Evolutionary conservation across 2,329 filamentous ascomycete species (phyloP), one percentile per base, ranked within the genome.

Genomic region (Mariannaea sp.): DNA sequence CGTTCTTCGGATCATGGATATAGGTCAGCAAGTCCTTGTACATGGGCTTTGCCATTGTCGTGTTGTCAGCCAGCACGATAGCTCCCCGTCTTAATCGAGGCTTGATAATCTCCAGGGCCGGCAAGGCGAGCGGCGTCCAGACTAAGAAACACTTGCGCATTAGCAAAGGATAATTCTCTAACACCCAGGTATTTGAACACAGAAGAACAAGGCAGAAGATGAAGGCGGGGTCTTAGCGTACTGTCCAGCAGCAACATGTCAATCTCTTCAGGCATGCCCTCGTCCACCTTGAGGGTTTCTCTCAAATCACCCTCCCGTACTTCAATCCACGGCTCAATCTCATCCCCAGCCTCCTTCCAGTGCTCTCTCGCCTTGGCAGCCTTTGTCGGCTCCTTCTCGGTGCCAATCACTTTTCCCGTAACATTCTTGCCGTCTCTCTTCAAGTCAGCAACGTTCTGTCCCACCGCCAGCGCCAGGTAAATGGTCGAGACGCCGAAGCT

Each of bases 401-500:
- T 87, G 0, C 76, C 83, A 59, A 87, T 78, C 0, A 87, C 82
- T 13, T 27, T 63, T 5, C 49, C 67, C 46, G 10, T 44, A 1
- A 48, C 56, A 7, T 67, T 27, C 39, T 70, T n/a, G 55, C 55
- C 46, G 20, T 27, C 30, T n/a, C 20, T 56, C 43, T 3, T 59
- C 19, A 33, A 45, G 6, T 44, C 55, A 1, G 59, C 61, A 0
- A 71, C 72, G 48, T 80, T 84, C 48, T 80, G 74, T 0, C 74
- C 75, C 0, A 82, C 80, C 0, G 82, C 84, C 3, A 86, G 70
- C 0, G 83, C 82, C 7, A 87, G 77, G 58, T 85, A 87, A 45
- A 87, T 84, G 0, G 83, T 86, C 47, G 80, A 83, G 2, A 87
- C 79, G 9, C 84, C 84, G 50, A 82, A 86, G 45, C 77, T 81